Percentiles rank a stretch among this genome's conserved stretches.
phyloP scores from a whole-genome alignment of 805 yeast genomes.

The Groenewaldozyma tartarivorans region DNA sequence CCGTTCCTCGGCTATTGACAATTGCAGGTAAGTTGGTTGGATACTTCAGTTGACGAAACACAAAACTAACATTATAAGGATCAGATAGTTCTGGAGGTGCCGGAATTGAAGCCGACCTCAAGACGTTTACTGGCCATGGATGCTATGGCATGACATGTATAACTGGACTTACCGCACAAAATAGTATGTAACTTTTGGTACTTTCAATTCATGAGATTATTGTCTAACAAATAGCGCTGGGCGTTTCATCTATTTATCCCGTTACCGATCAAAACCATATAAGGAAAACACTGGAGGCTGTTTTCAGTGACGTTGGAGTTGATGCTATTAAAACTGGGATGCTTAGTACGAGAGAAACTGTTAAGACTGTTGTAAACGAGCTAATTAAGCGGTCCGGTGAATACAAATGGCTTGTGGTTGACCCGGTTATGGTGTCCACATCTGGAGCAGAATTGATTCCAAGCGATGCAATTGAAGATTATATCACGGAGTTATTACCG shows the following conservation, averaged over 20 bases:
- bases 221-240: slow-evolving; percentile 21
- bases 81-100: slow-evolving; percentile 88
- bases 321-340: slow-evolving; percentile 75
- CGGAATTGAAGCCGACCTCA: slow-evolving; percentile 82
- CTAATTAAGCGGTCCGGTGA: slow-evolving; percentile 24
- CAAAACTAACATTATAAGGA: too few species aligned
- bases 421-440: slow-evolving; percentile 80
- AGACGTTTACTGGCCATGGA: slow-evolving; percentile 64
- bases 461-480: slow-evolving; percentile 34
- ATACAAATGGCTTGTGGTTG: slow-evolving; percentile 45
- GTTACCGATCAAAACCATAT: slow-evolving; percentile 38
- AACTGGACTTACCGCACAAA: slow-evolving; percentile 74
- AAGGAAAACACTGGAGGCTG: slow-evolving; percentile 39
- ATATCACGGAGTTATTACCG: slow-evolving; percentile 38
- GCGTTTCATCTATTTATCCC: slow-evolving; percentile 32
- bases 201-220: neutral
- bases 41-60: slow-evolving; percentile 1
- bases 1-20: slow-evolving; percentile 17
- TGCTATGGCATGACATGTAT: slow-evolving; percentile 73
- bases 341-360: slow-evolving; percentile 46
- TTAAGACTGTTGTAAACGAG: slow-evolving; percentile 35
- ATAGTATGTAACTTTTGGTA: slow-evolving; percentile 31
- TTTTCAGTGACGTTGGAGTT: slow-evolving; percentile 51
- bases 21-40: slow-evolving; percentile 22
- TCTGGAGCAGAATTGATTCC: slow-evolving; percentile 57